A percentile compares a stretch with the other conserved stretches of the same genome.
These are phyloP conservation scores for Trichoderma semiorbis DNA, from an alignment of 2,329 filamentous ascomycete genomes.

Conservation along the genomic window DNA sequence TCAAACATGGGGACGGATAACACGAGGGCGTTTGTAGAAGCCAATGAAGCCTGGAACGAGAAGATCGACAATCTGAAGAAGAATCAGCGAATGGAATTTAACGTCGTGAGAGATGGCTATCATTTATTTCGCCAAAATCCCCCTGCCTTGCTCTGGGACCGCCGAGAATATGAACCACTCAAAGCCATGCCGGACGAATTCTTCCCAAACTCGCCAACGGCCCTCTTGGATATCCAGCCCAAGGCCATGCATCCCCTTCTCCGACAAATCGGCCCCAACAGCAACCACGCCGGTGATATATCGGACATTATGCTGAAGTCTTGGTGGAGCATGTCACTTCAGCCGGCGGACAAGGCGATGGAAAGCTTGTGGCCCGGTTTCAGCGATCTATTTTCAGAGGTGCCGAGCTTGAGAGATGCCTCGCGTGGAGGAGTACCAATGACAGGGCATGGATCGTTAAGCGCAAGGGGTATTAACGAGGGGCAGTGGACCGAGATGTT, in stretches of 20 bases:
- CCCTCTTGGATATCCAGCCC: constrained; percentile 67
- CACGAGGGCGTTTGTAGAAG: constrained; percentile 27
- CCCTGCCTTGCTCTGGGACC: constrained; percentile 64
- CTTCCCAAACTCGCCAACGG: constrained; percentile 56
- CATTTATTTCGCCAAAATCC: constrained; percentile 48
- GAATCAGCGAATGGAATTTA: constrained; percentile 36
- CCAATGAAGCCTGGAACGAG: constrained; percentile 35
- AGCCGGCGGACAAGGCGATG: constrained; percentile 44
- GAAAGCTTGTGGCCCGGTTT: constrained; percentile 59
- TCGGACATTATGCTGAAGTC: constrained; percentile 47
- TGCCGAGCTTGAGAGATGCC: constrained; percentile 48
- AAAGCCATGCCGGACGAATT: constrained; percentile 57
- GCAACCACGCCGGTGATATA: constrained; percentile 44
- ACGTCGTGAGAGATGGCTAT: constrained; percentile 49
- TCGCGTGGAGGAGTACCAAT: constrained; percentile 43
- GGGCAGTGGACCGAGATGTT: constrained; percentile 57
- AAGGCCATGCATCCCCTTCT: constrained; percentile 48
- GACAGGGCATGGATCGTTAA: constrained; percentile 40
- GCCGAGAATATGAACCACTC: constrained; percentile 68
- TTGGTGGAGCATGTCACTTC: constrained; percentile 44
- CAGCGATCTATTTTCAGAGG: constrained; percentile 47
- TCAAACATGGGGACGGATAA: constrained; percentile 22
- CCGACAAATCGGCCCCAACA: constrained; percentile 41
- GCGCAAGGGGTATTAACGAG: constrained; percentile 48
- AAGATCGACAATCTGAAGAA: constrained; percentile 33